Percentiles rank a stretch among this genome's conserved stretches.
Evolutionary conservation across 2,329 filamentous ascomycete genomes (phyloP).

Genomic region (Scedosporium minutisporum): DNA sequence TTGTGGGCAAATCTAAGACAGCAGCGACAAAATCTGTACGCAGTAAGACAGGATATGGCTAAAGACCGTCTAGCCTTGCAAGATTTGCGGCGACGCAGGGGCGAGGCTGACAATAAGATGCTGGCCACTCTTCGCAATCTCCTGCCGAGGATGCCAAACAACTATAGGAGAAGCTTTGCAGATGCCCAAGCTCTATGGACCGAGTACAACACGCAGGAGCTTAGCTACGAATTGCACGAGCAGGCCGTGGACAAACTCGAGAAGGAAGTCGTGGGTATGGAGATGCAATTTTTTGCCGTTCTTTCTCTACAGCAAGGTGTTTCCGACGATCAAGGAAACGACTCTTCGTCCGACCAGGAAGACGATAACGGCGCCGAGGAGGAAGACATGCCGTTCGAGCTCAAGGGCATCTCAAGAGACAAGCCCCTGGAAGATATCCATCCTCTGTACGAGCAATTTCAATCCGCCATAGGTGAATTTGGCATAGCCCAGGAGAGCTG

Average conservation of each 20-base stretch:
- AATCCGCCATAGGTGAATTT: slow-evolving; percentile 33
- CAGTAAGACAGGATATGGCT: not conserved
- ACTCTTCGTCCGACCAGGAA: not conserved
- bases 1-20: not conserved
- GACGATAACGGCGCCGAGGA: not conserved
- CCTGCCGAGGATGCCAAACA: not conserved
- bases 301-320: slow-evolving; percentile 14
- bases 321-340: slow-evolving; percentile 8
- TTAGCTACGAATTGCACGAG: slow-evolving; percentile 27
- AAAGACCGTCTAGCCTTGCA: not conserved
- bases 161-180: slow-evolving; percentile 15
- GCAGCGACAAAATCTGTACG: slow-evolving; percentile 1
- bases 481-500: slow-evolving; percentile 37
- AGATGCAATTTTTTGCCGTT: slow-evolving; percentile 28
- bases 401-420: slow-evolving; percentile 25
- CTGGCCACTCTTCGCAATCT: not conserved
- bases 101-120: slow-evolving; percentile 4
- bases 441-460: slow-evolving; percentile 35
- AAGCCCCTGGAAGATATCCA: slow-evolving; percentile 31
- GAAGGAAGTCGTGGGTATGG: slow-evolving; percentile 22
- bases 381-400: slow-evolving; percentile 19
- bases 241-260: slow-evolving; percentile 24
- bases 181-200: slow-evolving; percentile 27
- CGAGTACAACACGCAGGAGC: slow-evolving; percentile 26
- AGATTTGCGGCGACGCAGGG: not conserved